Base-by-base conservation (phyloP, 495 filamentous ascomycete genomes). In the Penicillium goetzii region DNA sequence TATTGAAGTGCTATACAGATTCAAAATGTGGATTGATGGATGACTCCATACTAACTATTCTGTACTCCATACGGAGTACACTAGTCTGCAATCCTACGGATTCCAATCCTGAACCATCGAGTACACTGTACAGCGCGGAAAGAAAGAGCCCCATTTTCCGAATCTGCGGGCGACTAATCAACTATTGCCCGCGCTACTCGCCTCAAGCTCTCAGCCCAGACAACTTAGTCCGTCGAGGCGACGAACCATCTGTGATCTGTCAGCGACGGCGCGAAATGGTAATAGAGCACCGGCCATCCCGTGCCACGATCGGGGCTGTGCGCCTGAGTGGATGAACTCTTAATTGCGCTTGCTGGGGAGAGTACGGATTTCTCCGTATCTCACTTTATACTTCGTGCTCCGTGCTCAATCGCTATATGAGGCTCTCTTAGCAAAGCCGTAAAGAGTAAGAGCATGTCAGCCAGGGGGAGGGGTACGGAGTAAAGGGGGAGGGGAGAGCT, bases 251-350 rank as follows among this genome's bases (percentile, higher is more conserved):
- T 55, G 52, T 36, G 60, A 62, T 62, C 60, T 56, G 56, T 62
- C 60, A 36, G 47, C 41, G 26, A 30, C n/a, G 56, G 56, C 36
- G 28, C 7, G 26, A 30, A 47, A 26, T 52, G 33, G 23, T 4
- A 32, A 26, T n/a, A 19, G 14, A 55, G 52, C 52, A 10, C 25
- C 32, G 52, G 33, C 52, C 23, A 1, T 55, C 43, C 52, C 30
- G 47, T 34, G 26, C 45, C 59, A 56, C 51, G 47, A 62, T 60
- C 33, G 64, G 67, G 65, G 62, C 55, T 63, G 62, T 72, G 67
- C 57, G 67, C 49, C 43, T 34, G 56, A 32, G 52, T 34, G 43
- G 54, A 33, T 47, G 32, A 55, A 33, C 58, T 9, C 10, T 47
- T 47, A 23, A 21, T 47, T 25, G 10, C 12, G 21, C 9, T 47